Conservation (phyloP, 768 basidiomycete species). For the Tephrocybe sp. region DNA sequence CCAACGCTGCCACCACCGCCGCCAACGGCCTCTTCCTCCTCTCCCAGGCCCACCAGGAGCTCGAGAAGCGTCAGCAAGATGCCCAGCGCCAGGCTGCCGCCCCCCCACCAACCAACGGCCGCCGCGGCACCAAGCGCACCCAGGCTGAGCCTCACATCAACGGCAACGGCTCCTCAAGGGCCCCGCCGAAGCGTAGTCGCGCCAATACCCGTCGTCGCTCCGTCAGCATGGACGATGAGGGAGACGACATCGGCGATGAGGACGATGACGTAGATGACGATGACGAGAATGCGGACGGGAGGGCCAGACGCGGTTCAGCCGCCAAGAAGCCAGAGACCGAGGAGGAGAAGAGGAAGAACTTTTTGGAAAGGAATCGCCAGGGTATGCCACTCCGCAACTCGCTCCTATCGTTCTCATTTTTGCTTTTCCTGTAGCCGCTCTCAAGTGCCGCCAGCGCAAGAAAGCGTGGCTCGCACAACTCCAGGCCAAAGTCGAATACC, state of each 20-base stretch:
- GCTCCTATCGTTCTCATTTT: neutral
- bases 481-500: slow-evolving; percentile 91
- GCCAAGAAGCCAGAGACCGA: slow-evolving; percentile 91
- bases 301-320: slow-evolving; percentile 16
- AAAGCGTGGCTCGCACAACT: slow-evolving; percentile 95
- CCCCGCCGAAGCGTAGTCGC: slow-evolving; percentile 40
- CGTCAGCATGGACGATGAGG: slow-evolving; percentile 33
- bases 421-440: slow-evolving; percentile 63
- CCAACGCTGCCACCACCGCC: slow-evolving; percentile 65
- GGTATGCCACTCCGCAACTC: slow-evolving; percentile 53
- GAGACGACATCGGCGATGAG: slow-evolving; percentile 38
- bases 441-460: slow-evolving; percentile 98
- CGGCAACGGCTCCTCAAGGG: slow-evolving; percentile 24
- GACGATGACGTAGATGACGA: slow-evolving; percentile 35
- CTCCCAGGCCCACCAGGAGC: slow-evolving; percentile 93
- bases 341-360: slow-evolving; percentile 96
- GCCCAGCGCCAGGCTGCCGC: slow-evolving; percentile 55
- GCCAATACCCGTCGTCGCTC: slow-evolving; percentile 30
- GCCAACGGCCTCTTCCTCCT: slow-evolving; percentile 94
- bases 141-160: slow-evolving; percentile 39
- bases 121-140: slow-evolving; percentile 75
- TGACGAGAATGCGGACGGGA: neutral
- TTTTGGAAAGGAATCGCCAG: slow-evolving; percentile 96
- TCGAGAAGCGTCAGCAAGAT: slow-evolving; percentile 94
- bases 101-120: slow-evolving; percentile 32